Base-by-base conservation (phyloP, 2,329 filamentous ascomycete genomes). In the Septoria petroselini region DNA sequence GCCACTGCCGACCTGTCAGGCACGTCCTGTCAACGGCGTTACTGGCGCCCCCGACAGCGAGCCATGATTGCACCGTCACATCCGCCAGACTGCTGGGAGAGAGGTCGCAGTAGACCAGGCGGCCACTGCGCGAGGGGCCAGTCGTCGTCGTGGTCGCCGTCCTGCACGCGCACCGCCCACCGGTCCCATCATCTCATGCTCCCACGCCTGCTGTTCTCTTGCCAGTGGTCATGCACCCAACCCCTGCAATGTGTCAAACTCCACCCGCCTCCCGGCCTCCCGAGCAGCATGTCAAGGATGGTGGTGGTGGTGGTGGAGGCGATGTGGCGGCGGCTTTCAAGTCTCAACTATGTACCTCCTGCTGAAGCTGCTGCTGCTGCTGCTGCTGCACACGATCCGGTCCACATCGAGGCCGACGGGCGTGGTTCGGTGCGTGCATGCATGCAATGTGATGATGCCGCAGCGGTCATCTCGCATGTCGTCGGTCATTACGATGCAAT, bases 21-120 rank as follows among this genome's bases (percentile, higher is more conserved):
- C 53, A 57, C 53, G 30, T 56, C 50, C 56, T 54, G 54, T 58
- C 51, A 54, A 57, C 56, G 50, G 54, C 54, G 57, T 54, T 54
- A 49, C n/a, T n/a, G n/a, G 53, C 55, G 53, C 49, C 48, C 47
- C 14, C n/a, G 4, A 27, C 34, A 14, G 41, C 27, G 35, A 41
- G 14, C 27, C n/a, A 18, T 18, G 14, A 15, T 12, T 31, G 17
- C 27, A 30, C 21, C 41, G 23, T 11, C 7, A 11, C 30, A 21
- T 21, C 12, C 1, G 7, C 15, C 35, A 9, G 35, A 12, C 17
- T 6, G 35, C 35, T 23, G 2, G 34, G 23, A 17, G 23, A 14
- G 23, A 15, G 23, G 25, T 15, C 15, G 19, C 9, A 30, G 39
- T 14, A 25, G 23, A 21, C 15, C 17, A 25, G 39, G 23, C 23